phyloP scores from a whole-genome alignment of 2,329 filamentous ascomycete species.

The Hypoxylon sp. region DNA sequence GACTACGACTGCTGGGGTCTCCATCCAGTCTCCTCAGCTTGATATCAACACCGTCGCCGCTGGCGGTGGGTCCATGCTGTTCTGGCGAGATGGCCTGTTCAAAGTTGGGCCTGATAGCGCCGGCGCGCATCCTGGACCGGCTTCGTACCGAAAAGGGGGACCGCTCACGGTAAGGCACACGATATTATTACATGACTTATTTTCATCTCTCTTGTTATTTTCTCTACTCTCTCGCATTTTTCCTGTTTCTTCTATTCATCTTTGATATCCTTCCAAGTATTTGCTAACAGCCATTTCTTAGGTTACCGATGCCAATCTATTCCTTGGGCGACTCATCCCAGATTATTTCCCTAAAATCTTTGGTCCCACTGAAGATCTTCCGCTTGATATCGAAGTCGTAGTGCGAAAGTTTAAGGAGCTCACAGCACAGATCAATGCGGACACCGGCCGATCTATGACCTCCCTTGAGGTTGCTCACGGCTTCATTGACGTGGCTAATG shows the following conservation, averaged over 20 bases:
- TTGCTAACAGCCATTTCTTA: background rate
- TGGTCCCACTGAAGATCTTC: slow-evolving; percentile 73
- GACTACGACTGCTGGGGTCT: slow-evolving; percentile 69
- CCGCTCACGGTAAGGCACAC: slow-evolving; percentile 70
- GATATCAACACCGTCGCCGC: slow-evolving; percentile 87
- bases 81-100: slow-evolving; percentile 79
- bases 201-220: background rate
- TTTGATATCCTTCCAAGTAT: no score
- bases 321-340: slow-evolving; percentile 69
- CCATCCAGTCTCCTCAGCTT: slow-evolving; percentile 81
- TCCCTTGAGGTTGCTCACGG: slow-evolving; percentile 68
- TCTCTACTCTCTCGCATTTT: no score
- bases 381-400: slow-evolving; percentile 57
- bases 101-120: slow-evolving; percentile 80
- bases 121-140: slow-evolving; percentile 76
- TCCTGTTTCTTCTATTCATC: slow-evolving; percentile 2
- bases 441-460: slow-evolving; percentile 48
- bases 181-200: background rate
- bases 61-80: slow-evolving; percentile 76
- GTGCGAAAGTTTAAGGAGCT: slow-evolving; percentile 56
- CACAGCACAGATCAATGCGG: slow-evolving; percentile 56
- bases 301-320: slow-evolving; percentile 75
- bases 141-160: slow-evolving; percentile 78
- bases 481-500: slow-evolving; percentile 80
- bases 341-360: slow-evolving; percentile 81